Evolutionary conservation across 352 stramenopile species (phyloP), one percentile per base, ranked within the genome.

Genomic region (Pythium rhizo-oryzae): DNA sequence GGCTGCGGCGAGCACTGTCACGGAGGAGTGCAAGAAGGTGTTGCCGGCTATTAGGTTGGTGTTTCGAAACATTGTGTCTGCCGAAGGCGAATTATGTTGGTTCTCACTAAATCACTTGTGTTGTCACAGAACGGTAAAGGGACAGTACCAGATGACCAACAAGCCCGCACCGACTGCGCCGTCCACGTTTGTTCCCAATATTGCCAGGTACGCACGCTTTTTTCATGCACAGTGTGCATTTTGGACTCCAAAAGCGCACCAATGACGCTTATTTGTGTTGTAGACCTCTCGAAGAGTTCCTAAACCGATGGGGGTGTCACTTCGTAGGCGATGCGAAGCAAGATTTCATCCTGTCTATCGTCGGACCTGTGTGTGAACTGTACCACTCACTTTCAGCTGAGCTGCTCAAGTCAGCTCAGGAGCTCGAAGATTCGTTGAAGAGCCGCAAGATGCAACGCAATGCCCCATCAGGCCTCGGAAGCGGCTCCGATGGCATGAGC

Each of bases 91-190:
- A 33, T 33, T 2, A 33, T 33, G 28, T 33, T 33, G 28, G 28
- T 2, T 33, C 28, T 33, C 28, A 33, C 28, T 33, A 33, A 7
- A 33, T 33, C 6, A 33, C 28, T 6, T 33, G 28, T 33, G 2
- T 33, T 33, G 3, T 8, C 4, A 8, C 58, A 92, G 80, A 37
- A 95, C 87, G 8, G 87, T 96, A 53, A 96, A 96, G 59, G 89
- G 89, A 12, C 89, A 96, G 65, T 96, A 96, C 58, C 89, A 96
- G 63, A 95, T 96, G 84, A 96, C 89, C 7, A 96, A 94, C 79
- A 96, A 95, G 59, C 82, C 87, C 8, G 65, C 81, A n/a, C 89
- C 89, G 37, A 91, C 82, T 3, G 72, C 75, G 8, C 63, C 79
- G 2, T 96, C 89, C 39, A 84, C 82, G 15, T 96, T 95, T 54